phyloP scores from a whole-genome alignment of 345 rosid species.

The Physaria fendleri region DNA sequence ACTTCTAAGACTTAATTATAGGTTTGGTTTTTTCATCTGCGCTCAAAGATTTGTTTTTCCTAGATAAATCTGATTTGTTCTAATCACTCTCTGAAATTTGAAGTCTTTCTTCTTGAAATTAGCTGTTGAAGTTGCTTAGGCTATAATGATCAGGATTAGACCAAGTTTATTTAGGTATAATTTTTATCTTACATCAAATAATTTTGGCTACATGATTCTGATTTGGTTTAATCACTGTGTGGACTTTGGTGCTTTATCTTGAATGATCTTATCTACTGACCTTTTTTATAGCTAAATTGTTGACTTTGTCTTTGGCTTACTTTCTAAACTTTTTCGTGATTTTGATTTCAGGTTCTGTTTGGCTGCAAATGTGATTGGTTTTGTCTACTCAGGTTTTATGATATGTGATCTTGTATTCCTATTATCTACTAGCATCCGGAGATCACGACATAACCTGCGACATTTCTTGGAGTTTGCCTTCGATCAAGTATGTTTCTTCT shows the following conservation, averaged over 20 bases:
- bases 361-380: slow-evolving; percentile 70
- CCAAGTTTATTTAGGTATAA: too few species aligned
- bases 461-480: slow-evolving; percentile 53
- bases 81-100: neutral
- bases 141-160: too few species aligned
- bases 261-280: neutral
- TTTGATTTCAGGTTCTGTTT: slow-evolving; percentile 57
- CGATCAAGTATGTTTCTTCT: slow-evolving; percentile 60
- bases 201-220: neutral
- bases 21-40: neutral
- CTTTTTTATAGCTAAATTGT: neutral
- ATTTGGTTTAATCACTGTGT: neutral
- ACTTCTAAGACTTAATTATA: neutral
- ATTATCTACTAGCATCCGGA: slow-evolving; percentile 41
- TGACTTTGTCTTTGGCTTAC: neutral
- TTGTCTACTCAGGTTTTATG: slow-evolving; percentile 64
- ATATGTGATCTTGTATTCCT: slow-evolving; percentile 47
- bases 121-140: neutral
- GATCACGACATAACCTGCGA: slow-evolving; percentile 39
- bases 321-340: neutral
- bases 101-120: neutral
- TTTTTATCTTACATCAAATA: neutral
- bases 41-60: neutral
- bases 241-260: neutral
- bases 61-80: neutral